phyloP scores from a whole-genome alignment of 176 grass and related monocot species.

The Panicum miliaceum region DNA sequence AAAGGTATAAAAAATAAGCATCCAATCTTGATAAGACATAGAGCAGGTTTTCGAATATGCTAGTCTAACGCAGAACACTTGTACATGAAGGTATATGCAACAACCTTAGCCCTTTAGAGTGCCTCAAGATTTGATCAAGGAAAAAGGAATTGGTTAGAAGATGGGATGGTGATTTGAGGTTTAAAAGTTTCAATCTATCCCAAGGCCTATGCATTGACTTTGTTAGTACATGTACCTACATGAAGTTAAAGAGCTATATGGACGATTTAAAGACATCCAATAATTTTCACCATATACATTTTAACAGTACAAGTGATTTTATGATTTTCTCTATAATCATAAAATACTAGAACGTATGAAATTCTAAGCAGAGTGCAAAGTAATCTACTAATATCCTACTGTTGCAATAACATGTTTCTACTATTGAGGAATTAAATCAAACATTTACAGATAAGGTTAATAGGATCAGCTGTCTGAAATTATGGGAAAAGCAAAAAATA shows the following conservation, averaged over 20 bases:
- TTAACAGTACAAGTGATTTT: background rate
- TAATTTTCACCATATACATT: constrained; percentile 32
- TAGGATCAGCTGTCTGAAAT: constrained; percentile 24
- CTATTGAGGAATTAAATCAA: constrained; percentile 3
- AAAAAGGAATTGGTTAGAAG: background rate
- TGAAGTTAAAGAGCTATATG: background rate
- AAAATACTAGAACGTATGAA: constrained; percentile 12
- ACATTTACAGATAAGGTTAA: background rate
- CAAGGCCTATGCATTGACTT: no score
- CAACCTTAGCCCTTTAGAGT: background rate
- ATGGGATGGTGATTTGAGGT: background rate
- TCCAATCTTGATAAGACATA: background rate
- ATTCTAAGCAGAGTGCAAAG: constrained; percentile 10
- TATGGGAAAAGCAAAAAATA: background rate
- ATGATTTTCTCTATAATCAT: background rate
- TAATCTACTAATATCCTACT: constrained; percentile 12
- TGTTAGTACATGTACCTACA: background rate
- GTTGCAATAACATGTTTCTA: background rate
- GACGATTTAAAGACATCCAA: constrained; percentile 5
- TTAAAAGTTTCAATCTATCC: background rate
- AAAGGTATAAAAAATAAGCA: background rate
- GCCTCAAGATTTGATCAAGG: background rate
- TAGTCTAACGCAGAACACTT: background rate
- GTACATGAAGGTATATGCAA: background rate
- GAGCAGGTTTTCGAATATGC: background rate